Conservation (phyloP, 2,329 filamentous ascomycete genomes). For the Beauveria sp. region DNA sequence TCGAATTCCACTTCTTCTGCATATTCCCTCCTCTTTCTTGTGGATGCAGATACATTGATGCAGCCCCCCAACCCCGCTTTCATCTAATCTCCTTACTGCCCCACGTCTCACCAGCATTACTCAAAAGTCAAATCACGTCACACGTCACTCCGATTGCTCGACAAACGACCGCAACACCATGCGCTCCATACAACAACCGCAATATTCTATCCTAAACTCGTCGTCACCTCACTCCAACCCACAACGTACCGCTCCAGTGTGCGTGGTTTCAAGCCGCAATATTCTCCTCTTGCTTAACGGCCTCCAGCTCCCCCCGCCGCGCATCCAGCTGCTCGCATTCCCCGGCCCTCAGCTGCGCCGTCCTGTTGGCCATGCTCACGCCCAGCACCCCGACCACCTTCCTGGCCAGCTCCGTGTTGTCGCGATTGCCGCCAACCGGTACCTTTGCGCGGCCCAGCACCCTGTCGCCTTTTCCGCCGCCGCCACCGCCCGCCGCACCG, state of each 20-base stretch:
- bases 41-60: no score
- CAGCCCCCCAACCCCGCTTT: neutral
- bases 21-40: no score
- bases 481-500: slow-evolving; percentile 14
- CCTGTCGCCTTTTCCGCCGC: neutral
- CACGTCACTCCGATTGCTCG: neutral
- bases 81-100: no score
- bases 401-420: slow-evolving; percentile 21
- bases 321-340: slow-evolving; percentile 18
- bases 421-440: slow-evolving; percentile 17
- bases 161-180: neutral
- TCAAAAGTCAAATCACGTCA: neutral
- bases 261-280: neutral
- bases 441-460: no score
- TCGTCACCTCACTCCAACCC: neutral
- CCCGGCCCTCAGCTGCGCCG: slow-evolving; percentile 16
- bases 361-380: slow-evolving; percentile 17
- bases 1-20: no score
- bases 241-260: neutral
- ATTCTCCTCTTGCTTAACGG: slow-evolving; percentile 9
- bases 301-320: slow-evolving; percentile 15
- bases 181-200: no score
- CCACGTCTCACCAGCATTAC: no score
- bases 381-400: slow-evolving; percentile 20
- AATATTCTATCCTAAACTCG: no score